phyloP scores from a whole-genome alignment of 345 rosid species.

The Toxicodendron radicans region DNA sequence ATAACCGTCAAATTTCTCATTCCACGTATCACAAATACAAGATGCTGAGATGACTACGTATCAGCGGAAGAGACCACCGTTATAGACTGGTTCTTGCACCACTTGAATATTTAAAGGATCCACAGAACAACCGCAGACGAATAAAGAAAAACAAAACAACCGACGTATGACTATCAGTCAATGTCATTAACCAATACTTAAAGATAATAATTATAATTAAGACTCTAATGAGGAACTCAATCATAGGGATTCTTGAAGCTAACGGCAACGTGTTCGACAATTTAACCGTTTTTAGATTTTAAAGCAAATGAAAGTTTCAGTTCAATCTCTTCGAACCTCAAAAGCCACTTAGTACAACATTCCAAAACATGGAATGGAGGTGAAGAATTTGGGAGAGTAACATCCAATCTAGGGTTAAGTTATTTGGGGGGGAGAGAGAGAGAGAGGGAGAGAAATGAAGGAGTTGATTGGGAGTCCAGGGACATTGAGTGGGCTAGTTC shows the following conservation, averaged over 20 bases:
- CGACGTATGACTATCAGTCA: background rate
- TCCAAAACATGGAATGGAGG: slow-evolving; percentile 15
- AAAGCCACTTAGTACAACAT: background rate
- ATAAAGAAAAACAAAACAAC: background rate
- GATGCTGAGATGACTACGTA: background rate
- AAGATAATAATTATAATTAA: background rate
- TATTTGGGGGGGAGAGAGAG: slow-evolving; percentile 4
- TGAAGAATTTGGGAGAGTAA: slow-evolving; percentile 5
- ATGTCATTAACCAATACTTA: background rate
- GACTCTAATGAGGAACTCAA: background rate
- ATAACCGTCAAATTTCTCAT: too few relatives aligned
- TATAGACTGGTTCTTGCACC: background rate
- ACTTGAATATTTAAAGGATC: background rate
- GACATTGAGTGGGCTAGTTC: slow-evolving; percentile 60
- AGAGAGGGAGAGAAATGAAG: slow-evolving; percentile 46
- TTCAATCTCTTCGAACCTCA: background rate
- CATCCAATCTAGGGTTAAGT: slow-evolving; percentile 27
- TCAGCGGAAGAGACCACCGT: background rate
- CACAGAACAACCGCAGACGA: background rate
- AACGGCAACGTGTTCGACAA: background rate
- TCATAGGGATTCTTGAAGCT: slow-evolving; percentile 5
- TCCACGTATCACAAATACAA: too few relatives aligned
- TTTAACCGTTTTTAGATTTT: background rate
- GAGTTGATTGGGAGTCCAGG: slow-evolving; percentile 85
- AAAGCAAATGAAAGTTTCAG: background rate